A percentile compares a stretch with the other conserved stretches of the same genome.
Conservation (phyloP, 148 eudicot species). For the Hydrangea macrophylla region DNA sequence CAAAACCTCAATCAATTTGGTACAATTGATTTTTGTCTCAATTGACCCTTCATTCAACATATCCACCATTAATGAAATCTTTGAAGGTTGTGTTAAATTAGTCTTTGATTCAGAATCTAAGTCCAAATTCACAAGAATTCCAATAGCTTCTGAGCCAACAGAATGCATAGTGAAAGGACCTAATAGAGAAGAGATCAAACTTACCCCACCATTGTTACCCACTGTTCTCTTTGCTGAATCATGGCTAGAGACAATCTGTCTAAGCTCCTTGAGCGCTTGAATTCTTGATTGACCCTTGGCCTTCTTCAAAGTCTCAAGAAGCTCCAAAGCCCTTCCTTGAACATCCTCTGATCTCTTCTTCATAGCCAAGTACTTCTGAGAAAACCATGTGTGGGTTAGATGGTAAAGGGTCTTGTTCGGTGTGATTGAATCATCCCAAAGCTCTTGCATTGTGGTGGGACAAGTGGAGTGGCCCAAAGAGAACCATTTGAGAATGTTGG, state of each 20-base stretch:
- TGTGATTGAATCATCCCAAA: conserved; percentile 77
- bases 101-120: conserved; percentile 44
- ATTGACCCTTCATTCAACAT: conserved; percentile 87
- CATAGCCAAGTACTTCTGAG: conserved; percentile 67
- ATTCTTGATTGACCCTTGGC: conserved; percentile 74
- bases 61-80: conserved; percentile 75
- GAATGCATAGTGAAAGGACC: conserved; percentile 81
- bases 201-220: conserved; percentile 57
- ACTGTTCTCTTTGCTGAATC: conserved; percentile 63
- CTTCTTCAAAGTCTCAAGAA: conserved; percentile 63
- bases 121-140: conserved; percentile 60
- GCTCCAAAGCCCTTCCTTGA: conserved; percentile 73
- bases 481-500: conserved; percentile 77
- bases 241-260: conserved; percentile 40
- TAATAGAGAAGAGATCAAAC: conserved; percentile 49
- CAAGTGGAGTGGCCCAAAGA: conserved; percentile 75
- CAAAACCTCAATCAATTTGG: conserved; percentile 52
- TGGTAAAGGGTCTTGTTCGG: conserved; percentile 74
- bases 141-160: conserved; percentile 77
- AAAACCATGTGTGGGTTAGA: conserved; percentile 66
- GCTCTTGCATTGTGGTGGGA: conserved; percentile 82
- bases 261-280: conserved; percentile 63
- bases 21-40: conserved; percentile 78
- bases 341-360: conserved; percentile 90
- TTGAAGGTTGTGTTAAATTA: conserved; percentile 62